A percentile compares a stretch with the other conserved stretches of the same genome.
Evolutionary conservation across 495 filamentous ascomycete genomes (phyloP).

Genomic region (Aspergillus biplanus): DNA sequence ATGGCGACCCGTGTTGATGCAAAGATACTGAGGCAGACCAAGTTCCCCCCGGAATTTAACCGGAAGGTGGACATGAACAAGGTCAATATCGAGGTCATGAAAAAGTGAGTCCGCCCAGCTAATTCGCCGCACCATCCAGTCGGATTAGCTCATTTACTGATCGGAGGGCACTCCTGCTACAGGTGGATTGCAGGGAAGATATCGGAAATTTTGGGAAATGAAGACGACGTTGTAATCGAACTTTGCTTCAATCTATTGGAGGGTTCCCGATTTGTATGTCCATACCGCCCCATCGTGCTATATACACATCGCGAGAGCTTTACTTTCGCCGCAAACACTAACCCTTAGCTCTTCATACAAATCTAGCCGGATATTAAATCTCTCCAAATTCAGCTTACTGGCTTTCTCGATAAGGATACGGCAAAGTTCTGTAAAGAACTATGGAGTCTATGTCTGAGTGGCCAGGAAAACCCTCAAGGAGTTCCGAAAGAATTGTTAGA

Average conservation of each 20-base stretch:
- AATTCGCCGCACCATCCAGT: conserved; percentile 13
- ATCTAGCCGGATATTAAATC: conserved; percentile 92
- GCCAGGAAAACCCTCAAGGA: conserved; percentile 83
- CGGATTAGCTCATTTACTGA: conserved; percentile 16
- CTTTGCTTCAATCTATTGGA: conserved; percentile 90
- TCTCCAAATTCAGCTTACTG: conserved; percentile 90
- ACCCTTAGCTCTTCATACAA: conserved; percentile 5
- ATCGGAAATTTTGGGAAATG: conserved; percentile 80
- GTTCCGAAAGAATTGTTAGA: conserved; percentile 94
- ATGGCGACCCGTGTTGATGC: conserved; percentile 82
- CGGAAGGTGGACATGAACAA: conserved; percentile 97
- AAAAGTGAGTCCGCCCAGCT: conserved; percentile 66
- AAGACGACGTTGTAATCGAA: conserved; percentile 95
- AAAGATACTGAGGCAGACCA: conserved; percentile 85
- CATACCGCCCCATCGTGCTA: conserved; percentile 5
- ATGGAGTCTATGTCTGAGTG: conserved; percentile 89
- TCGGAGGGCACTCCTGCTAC: conserved; percentile 8
- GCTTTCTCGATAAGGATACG: conserved; percentile 94
- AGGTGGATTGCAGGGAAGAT: conserved; percentile 94
- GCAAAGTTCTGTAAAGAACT: conserved; percentile 90
- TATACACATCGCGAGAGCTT: not conserved
- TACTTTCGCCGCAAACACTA: not conserved
- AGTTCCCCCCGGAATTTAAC: conserved; percentile 92
- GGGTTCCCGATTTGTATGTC: conserved; percentile 74
- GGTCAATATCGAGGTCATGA: conserved; percentile 96